Evolutionary conservation across 1,139 yeast species (phyloP), one percentile per base, ranked within the genome.

Genomic region (Saccharomyces hybrid): DNA sequence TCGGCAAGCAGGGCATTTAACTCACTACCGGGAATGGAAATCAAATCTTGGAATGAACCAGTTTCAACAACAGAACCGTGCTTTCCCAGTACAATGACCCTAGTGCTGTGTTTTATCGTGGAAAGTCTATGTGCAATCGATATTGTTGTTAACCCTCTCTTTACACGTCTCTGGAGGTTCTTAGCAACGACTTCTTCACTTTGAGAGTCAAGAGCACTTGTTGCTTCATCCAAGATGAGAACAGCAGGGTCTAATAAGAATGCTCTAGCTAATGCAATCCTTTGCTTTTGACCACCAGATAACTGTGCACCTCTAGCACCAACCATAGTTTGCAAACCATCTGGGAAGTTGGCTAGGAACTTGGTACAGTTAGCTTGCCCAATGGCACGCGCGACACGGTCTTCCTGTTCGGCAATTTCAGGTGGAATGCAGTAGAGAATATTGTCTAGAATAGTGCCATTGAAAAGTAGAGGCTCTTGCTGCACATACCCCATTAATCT

Each of bases 51-150:
- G 66, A 87, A 91, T 31, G 76, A 65, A 5, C 98, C 98, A 48
- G 85, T 81, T 70, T 91, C 98, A 1, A 84, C 83, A 51, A 91
- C 82, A 46, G 72, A 72, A 2, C 96, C 97, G 48, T 76, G 73
- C 51, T 80, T 81, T 55, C 85, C 83, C 52, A 93, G 72, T 9
- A 91, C 97, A 55, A 86, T 73, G 3, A 88, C 83, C 73, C 74
- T 76, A 0, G 88, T 85, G 48, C 85, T 82, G 16, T 85, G 84
- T 62, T 84, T 84, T 55, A 88, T 88, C 8, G 96, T 86, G 16
- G 93, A 88, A 53, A 91, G 79, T 63, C 97, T 77, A 71, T 90
- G 98, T 0, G 98, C 98, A 66, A 91, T 88, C 44, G 95, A 89
- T 38, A 90, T 85, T 0, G 95, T 90, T 0, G 96, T 89, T 72